Base-by-base conservation (phyloP, 2,329 filamentous ascomycete species). In the Diplodia corticola region DNA sequence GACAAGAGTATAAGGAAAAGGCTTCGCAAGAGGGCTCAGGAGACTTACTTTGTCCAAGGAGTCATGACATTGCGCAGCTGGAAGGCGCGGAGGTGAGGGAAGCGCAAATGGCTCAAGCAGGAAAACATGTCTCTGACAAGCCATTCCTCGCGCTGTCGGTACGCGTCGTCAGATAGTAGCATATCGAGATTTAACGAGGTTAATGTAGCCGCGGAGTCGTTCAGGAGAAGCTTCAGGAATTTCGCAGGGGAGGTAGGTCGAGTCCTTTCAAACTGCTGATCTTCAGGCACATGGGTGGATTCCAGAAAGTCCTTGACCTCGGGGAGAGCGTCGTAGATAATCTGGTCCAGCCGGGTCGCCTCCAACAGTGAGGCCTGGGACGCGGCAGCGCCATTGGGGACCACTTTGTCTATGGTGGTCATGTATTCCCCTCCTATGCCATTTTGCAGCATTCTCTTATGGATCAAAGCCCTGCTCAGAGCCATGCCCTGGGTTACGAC, bases 41-140 rank as follows among this genome's bases (percentile, higher is more conserved):
- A 17, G 7, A 44, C 70, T 59, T 12, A 77, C 72, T 1, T 66
- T 5, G 54, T 49, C 54, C 63, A 65, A 12, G 64, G 48, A n/a
- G 64, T 66, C 35, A 81, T 77, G 22, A 79, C 78, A 68, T 82
- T 83, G 15, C 81, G 76, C 33, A 82, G 68, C 63, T 83, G 81
- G 30, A 83, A 80, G n/a, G 79, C 75, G 30, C 78, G 72, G 9
- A 83, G 69, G 60, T 79, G 72, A 6, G 81, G 80, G 65, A 83
- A 82, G 1, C 77, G 75, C 40, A 80, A 71, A 6, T 22, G n/a
- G 22, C 61, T 61, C n/a, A 65, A 66, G 10, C 44, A 33, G 3
- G 26, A 30, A 2, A 65, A 46, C 54, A 65, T 26, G 24, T 53
- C 28, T 15, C 46, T 50, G 17, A 60, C 22, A 28, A 49, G n/a